Evolutionary conservation across 768 basidiomycete species (phyloP), one percentile per base, ranked within the genome.

Genomic region (Obba rivulosa): DNA sequence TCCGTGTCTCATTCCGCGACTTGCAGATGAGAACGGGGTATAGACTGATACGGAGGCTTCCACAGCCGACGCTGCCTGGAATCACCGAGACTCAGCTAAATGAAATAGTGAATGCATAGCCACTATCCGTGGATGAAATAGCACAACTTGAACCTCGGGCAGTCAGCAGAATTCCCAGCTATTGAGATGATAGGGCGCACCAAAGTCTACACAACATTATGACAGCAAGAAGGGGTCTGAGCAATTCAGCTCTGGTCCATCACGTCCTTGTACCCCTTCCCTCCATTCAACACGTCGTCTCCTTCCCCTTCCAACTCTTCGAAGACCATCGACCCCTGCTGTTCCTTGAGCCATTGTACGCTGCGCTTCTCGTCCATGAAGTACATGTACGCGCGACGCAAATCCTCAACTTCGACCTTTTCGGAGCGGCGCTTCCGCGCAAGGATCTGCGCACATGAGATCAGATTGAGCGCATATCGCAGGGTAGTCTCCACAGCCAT

Each of bases 291-390:
- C 10, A 43, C 49, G 5, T 38, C 55, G 48, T 67, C 65, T 36
- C 46, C 59, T 14, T 62, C 64, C 4, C 54, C 69, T 2, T 66
- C 66, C 44, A 83, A 76, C 66, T 87, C 87, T 61, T 88, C 86
- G 60, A 87, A 87, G 43, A 90, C 77, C 45, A 90, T 69, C 17
- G 71, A 63, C 0, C 86, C 87, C 55, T 86, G 83, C 62, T 87
- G 85, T 57, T 92, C 89, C 69, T 87, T 87, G 54, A 95, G 62
- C 87, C 90, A 95, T 61, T 93, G 85, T 41, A 92, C 87, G 55
- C 89, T 92, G 53, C 92, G 74, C 66, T 91, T 91, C 68, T 93
- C 91, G 62, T 95, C 92, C 77, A 92, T 85, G 66, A 95, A 95
- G 61, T 90, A 92, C 24, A 73, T 77, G 64, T 97, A 98, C 2